Evolutionary conservation across 1,284 basidiomycete genomes (phyloP), one percentile per base, ranked within the genome.

Genomic region (Rhodotorula sp.): DNA sequence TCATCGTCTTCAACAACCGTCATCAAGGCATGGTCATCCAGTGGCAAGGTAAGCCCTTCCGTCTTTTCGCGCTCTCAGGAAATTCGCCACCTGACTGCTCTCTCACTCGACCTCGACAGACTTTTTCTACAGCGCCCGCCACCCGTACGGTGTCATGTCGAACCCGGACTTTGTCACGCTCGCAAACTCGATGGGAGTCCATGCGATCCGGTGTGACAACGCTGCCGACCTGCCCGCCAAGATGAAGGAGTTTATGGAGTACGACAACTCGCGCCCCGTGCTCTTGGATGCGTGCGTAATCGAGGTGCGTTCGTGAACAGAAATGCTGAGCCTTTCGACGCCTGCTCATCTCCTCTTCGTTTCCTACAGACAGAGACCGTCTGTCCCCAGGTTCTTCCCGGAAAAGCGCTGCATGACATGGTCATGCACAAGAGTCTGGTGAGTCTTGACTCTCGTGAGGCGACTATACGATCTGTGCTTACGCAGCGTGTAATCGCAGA

Each of bases 221-320:
- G 80, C 86, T 10, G 88, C 86, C 57, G 95, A 99, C 69, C 86
- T 99, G 18, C 92, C 92, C 0, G 88, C 86, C 56, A 96, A 91
- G 86, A 98, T 99, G 94, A 93, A 94, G 85, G 95, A 98, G 86
- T 96, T 99, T 84, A 86, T 99, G 78, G 94, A 96, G 84, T 97
- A 96, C 82, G 91, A 93, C 76, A 89, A 88, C 76, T 86, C 85
- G 71, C 90, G 87, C 82, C 96, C 96, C 3, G 87, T 98, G 59
- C 82, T 99, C 74, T 85, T 99, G 85, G 95, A 99, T 83, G 96
- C 93, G 80, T 69, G 90, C 69, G 92, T 97, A 49, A 89, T 91
- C 81, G 87, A 86, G 79, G 64, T 39, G 29, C 63, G 65, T 68
- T n/a, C 51, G 5, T 3, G 29, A 61, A 21, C 69, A 57, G 26